A percentile compares a stretch with the other conserved stretches of the same genome.
Evolutionary conservation across 2,329 filamentous ascomycete genomes (phyloP).

Genomic region (Parasarocladium wereldwijsianum): DNA sequence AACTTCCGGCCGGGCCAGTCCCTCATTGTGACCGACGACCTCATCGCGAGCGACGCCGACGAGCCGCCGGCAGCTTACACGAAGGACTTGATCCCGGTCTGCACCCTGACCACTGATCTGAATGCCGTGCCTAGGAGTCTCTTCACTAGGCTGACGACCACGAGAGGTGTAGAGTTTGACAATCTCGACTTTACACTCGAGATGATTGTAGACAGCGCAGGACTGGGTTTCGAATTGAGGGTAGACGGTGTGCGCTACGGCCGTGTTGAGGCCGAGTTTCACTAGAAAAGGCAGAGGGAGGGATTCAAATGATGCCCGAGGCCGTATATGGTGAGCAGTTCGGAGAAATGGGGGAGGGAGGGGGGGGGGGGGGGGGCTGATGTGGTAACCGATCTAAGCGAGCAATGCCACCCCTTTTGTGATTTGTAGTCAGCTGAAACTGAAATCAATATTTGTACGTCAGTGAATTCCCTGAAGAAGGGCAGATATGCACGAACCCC

Average conservation of each 20-base stretch:
- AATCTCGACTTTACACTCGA: constrained; percentile 71
- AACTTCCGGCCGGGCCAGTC: constrained; percentile 72
- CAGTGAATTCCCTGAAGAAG: too few relatives aligned
- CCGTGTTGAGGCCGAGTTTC: constrained; percentile 64
- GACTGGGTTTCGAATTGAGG: constrained; percentile 62
- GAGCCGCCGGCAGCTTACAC: constrained; percentile 45
- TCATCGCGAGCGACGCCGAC: constrained; percentile 62
- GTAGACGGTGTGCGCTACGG: constrained; percentile 68
- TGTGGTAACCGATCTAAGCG: too few relatives aligned
- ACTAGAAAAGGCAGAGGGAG: constrained; percentile 25
- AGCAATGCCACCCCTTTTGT: too few relatives aligned
- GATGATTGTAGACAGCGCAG: constrained; percentile 69
- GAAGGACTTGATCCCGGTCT: constrained; percentile 54
- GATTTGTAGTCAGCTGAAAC: too few relatives aligned
- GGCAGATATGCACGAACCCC: too few relatives aligned
- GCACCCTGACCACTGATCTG: constrained; percentile 67
- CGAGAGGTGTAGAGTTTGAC: constrained; percentile 66
- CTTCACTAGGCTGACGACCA: constrained; percentile 65
- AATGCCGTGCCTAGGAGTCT: constrained; percentile 58
- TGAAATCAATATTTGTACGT: too few relatives aligned
- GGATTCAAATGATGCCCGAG: too few relatives aligned
- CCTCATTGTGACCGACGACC: constrained; percentile 63
- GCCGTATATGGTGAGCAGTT: neutral
- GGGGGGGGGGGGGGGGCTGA: neutral
- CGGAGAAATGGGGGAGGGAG: neutral